A percentile compares a stretch with the other conserved stretches of the same genome.
Evolutionary conservation across 2,329 filamentous ascomycete genomes (phyloP).

Genomic region (Ceratocystis eucalypticola): DNA sequence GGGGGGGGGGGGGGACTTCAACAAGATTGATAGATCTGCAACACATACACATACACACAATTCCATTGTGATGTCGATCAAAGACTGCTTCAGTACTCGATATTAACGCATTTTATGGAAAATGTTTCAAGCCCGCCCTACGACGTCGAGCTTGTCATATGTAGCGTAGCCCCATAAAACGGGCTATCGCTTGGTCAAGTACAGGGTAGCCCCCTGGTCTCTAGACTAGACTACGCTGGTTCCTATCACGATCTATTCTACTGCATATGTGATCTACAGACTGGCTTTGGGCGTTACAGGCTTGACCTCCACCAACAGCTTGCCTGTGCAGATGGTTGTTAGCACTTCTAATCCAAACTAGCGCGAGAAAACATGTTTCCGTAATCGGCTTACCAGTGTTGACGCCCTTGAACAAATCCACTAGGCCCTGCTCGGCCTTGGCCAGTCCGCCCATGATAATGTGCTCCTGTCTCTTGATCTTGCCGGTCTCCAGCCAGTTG

Average conservation of each 20-base stretch:
- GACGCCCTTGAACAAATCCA: conserved; percentile 50
- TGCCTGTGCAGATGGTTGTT: not conserved
- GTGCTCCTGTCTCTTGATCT: conserved; percentile 57
- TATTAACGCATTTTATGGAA: not conserved
- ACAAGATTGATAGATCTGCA: not conserved
- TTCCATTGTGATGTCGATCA: not conserved
- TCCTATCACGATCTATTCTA: too few species aligned
- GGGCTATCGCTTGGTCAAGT: not conserved
- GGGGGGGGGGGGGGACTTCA: not conserved
- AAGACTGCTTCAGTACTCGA: not conserved
- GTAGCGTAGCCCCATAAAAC: not conserved
- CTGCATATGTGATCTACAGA: not conserved
- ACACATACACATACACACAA: not conserved
- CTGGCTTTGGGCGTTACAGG: conserved; percentile 1
- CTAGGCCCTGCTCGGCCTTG: conserved; percentile 48
- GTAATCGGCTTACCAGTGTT: conserved; percentile 49
- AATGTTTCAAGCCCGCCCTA: not conserved
- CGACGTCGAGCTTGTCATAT: not conserved
- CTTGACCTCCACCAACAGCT: conserved; percentile 42
- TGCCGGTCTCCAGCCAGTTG: conserved; percentile 57
- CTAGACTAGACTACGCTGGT: too few species aligned
- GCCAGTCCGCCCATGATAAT: conserved; percentile 55
- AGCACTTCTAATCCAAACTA: not conserved
- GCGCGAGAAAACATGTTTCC: not conserved
- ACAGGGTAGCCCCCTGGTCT: not conserved